Evolutionary conservation across 768 basidiomycete species (phyloP).

Genomic region (Termitomyces heimii): DNA sequence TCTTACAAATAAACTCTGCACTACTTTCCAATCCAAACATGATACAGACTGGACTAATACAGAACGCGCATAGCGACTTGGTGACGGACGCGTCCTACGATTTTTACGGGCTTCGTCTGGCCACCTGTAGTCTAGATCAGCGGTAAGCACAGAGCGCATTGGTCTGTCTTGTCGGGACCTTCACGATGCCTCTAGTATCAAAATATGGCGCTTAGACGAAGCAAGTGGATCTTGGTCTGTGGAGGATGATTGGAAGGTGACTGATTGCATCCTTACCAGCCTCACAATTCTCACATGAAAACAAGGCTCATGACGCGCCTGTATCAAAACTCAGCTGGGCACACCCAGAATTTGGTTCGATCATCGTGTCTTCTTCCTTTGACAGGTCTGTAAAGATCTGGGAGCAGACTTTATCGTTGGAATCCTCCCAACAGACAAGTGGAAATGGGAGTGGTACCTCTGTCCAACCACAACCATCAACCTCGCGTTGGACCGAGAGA

Average conservation of each 20-base stretch:
- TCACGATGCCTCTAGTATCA: slow-evolving; percentile 50
- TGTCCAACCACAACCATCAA: slow-evolving; percentile 16
- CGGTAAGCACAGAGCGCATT: slow-evolving; percentile 42
- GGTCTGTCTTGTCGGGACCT: background rate
- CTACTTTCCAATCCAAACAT: slow-evolving; percentile 25
- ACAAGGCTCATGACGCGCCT: slow-evolving; percentile 90
- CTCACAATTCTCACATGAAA: background rate
- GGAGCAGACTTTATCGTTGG: slow-evolving; percentile 53
- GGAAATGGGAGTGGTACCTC: slow-evolving; percentile 19
- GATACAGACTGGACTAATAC: slow-evolving; percentile 79
- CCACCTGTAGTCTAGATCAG: slow-evolving; percentile 81
- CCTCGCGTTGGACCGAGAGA: slow-evolving; percentile 66
- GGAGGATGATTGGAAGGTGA: slow-evolving; percentile 90
- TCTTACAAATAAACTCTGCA: background rate
- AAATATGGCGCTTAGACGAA: slow-evolving; percentile 80
- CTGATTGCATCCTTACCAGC: slow-evolving; percentile 8
- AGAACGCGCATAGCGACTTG: slow-evolving; percentile 73
- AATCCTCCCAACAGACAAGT: slow-evolving; percentile 20
- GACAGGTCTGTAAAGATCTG: slow-evolving; percentile 92
- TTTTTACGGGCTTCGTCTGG: slow-evolving; percentile 80
- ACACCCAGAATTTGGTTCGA: slow-evolving; percentile 86
- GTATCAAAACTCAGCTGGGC: slow-evolving; percentile 84
- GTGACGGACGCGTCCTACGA: slow-evolving; percentile 87
- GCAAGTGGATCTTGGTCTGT: slow-evolving; percentile 65
- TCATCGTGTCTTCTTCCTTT: slow-evolving; percentile 83